These are phyloP conservation scores for Aquanectria penicillioides DNA, from an alignment of 2,329 filamentous ascomycete genomes.

Conservation along the genomic window DNA sequence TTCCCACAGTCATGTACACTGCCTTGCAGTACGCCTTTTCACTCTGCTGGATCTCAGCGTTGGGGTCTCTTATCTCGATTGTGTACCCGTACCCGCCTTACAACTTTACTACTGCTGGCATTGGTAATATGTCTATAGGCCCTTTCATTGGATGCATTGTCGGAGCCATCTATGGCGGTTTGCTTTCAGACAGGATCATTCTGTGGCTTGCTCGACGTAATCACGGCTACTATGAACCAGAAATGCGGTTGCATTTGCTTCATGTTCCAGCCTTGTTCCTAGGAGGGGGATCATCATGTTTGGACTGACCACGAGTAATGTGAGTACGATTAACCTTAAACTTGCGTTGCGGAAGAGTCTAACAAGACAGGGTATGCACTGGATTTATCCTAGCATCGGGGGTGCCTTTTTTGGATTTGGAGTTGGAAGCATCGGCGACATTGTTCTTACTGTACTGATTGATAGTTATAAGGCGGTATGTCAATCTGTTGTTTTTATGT, in stretches of 20 bases:
- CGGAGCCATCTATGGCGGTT: slow-evolving; percentile 47
- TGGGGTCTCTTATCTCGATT: slow-evolving; percentile 43
- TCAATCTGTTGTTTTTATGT: neutral
- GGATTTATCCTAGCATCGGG: neutral
- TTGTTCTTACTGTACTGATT: neutral
- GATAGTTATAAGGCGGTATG: neutral
- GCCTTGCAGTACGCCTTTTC: slow-evolving; percentile 48
- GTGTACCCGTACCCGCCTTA: slow-evolving; percentile 46
- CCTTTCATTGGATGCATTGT: slow-evolving; percentile 49
- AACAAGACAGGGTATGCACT: slow-evolving; percentile 2
- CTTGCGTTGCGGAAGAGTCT: too few species aligned
- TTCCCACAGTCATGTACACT: slow-evolving; percentile 50
- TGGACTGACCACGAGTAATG: slow-evolving; percentile 45
- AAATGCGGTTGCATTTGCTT: slow-evolving; percentile 50
- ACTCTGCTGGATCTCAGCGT: slow-evolving; percentile 47
- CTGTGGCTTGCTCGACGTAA: slow-evolving; percentile 48
- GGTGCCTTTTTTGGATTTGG: neutral
- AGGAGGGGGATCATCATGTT: slow-evolving; percentile 50
- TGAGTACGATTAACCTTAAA: slow-evolving; percentile 31
- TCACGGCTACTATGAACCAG: slow-evolving; percentile 52
- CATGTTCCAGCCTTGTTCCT: slow-evolving; percentile 42
- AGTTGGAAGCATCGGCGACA: neutral
- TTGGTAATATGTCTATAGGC: slow-evolving; percentile 37
- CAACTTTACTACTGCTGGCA: slow-evolving; percentile 33
- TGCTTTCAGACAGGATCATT: slow-evolving; percentile 48